Evolutionary conservation across 2,329 filamentous ascomycete species (phyloP).

Genomic region (Exophiala sideris): DNA sequence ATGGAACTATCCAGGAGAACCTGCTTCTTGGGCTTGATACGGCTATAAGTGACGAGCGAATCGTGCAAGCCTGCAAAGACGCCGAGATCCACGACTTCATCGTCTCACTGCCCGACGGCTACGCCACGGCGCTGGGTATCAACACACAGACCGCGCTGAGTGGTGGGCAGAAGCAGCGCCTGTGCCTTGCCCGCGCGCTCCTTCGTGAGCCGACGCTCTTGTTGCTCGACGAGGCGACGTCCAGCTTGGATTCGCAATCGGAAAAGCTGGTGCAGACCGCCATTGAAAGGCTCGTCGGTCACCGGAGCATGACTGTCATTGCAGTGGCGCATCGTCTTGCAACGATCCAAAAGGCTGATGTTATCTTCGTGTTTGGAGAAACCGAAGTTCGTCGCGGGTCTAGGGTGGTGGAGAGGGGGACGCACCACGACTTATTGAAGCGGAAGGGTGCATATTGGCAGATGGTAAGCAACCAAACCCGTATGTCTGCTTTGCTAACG

Average conservation of each 20-base stretch:
- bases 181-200: conserved; percentile 55
- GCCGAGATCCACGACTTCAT: conserved; percentile 56
- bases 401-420: conserved; percentile 59
- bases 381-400: conserved; percentile 39
- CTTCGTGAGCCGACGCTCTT: conserved; percentile 52
- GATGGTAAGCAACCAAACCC: conserved; percentile 41
- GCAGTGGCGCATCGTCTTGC: conserved; percentile 75
- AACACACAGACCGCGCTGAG: conserved; percentile 49
- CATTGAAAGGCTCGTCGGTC: conserved; percentile 59
- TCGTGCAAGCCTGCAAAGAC: conserved; percentile 48
- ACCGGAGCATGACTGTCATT: conserved; percentile 58
- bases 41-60: conserved; percentile 37
- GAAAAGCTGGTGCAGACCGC: conserved; percentile 66
- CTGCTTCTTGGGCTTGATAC: conserved; percentile 44
- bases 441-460: conserved; percentile 50
- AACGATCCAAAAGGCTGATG: conserved; percentile 73
- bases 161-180: conserved; percentile 56
- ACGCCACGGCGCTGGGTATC: conserved; percentile 47
- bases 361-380: conserved; percentile 74
- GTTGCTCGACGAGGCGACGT: conserved; percentile 59
- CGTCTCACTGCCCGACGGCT: conserved; percentile 50
- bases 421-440: conserved; percentile 56
- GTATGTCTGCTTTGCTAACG: conserved; percentile 32
- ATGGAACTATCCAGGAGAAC: conserved; percentile 47
- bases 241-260: conserved; percentile 61